phyloP scores from a whole-genome alignment of 306 rosid species.

The Acacia confusa region DNA sequence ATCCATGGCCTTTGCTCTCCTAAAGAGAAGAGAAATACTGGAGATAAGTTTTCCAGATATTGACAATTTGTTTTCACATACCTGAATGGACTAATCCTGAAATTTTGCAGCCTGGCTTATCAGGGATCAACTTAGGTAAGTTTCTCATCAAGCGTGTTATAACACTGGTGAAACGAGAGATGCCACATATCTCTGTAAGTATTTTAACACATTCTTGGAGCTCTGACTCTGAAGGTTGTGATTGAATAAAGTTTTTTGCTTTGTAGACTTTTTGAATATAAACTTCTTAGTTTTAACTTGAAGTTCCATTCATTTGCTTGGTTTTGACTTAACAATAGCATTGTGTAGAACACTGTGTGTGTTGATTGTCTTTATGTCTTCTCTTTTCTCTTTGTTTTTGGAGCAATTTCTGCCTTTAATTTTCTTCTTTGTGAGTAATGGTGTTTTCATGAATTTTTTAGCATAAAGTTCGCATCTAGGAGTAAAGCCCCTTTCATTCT shows the following conservation, averaged over 20 bases:
- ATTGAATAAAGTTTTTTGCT: slow-evolving; percentile 8
- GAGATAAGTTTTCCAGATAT: slow-evolving; percentile 1
- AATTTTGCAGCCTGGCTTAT: slow-evolving; percentile 79
- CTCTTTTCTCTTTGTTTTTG: neutral
- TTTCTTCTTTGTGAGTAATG: neutral
- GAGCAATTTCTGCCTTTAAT: neutral
- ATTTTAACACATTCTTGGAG: slow-evolving; percentile 29
- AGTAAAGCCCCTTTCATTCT: neutral
- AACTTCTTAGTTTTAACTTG: neutral
- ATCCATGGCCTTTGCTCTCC: slow-evolving; percentile 4
- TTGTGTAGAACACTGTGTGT: slow-evolving; percentile 2
- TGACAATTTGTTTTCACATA: neutral
- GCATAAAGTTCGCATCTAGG: neutral
- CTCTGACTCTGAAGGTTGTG: slow-evolving; percentile 28
- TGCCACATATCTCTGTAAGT: slow-evolving; percentile 84
- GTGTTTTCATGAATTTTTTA: neutral
- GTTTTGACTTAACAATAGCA: slow-evolving; percentile 21
- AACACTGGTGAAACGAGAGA: slow-evolving; percentile 84
- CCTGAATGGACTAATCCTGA: slow-evolving; percentile 34
- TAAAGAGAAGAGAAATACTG: slow-evolving; percentile 11
- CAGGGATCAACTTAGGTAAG: slow-evolving; percentile 93
- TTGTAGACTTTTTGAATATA: slow-evolving; percentile 22
- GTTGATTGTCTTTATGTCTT: slow-evolving; percentile 15
- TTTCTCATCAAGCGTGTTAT: slow-evolving; percentile 92
- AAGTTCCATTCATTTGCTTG: neutral